Base-by-base conservation (phyloP, 352 stramenopile genomes). In the Lagenidium giganteum region DNA sequence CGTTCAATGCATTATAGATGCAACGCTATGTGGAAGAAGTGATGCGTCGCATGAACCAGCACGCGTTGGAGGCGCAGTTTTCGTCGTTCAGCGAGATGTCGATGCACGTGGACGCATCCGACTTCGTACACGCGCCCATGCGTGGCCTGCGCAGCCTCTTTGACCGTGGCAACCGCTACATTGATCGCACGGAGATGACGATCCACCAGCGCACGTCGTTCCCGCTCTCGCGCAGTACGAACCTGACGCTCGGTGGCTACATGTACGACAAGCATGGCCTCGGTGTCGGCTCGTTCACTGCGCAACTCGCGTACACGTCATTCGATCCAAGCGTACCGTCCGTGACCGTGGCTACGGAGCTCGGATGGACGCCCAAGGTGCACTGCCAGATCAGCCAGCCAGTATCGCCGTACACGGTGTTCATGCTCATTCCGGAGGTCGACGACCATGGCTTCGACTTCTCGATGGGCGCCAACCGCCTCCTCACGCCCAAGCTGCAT, bases 181-280 rank as follows among this genome's bases (percentile, higher is more conserved):
- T 87, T 7, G 60, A 80, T 31, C 62, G 70, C 27, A 81, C 68
- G n/a, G 75, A 90, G 52, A 90, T 87, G 74, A 85, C 68, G 30
- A 78, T 93, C 46, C 73, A 84, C 54, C 80, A 93, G 41, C 79
- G 75, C 28, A 87, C 76, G 21, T 67, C 45, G 5, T 80, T 93
- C 47, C 72, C 72, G 23, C 38, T 93, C 8, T 74, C 69, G 17
- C 70, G 59, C 29, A 59, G 51, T 14, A 72, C 79, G 20, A 74
- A 67, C 30, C 44, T 89, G 39, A 87, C 77, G 20, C 37, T 93
- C 13, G 80, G 80, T 24, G 80, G 75, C n/a, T 93, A 85, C 52
- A 73, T 90, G 67, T 88, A 83, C 55, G 80, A 89, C 60, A 87
- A 84, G 61, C 57, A 73, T 14, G 77, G 77, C 0, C 47, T 92